Base-by-base conservation (phyloP, 1,284 basidiomycete species). In the Trametes sp. region DNA sequence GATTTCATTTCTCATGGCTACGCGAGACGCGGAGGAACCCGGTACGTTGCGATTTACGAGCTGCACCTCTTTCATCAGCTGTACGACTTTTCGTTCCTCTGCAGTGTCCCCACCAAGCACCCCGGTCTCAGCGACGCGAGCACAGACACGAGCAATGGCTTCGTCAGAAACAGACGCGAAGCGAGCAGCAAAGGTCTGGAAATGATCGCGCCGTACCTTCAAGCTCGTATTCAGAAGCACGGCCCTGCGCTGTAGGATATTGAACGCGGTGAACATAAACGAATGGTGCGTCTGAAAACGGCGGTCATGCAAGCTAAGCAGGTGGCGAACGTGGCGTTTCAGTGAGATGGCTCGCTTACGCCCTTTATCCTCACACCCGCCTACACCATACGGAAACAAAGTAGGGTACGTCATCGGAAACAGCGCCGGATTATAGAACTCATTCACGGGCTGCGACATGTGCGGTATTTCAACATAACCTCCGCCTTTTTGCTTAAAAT, bases 191-290 rank as follows among this genome's bases (percentile, higher is more conserved):
- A 52, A 52, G 0, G 8, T n/a, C 4, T 16, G 0, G 13, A 52
- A 52, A 6, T 38, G 4, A 16, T 36, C 50, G 4, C 16, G n/a
- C 4, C 21, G 16, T 2, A 52, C 50, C 14, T 74, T 75, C 1
- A 79, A 41, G 59, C 67, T 68, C 0, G 75, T 74, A 33, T 75
- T 70, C 0, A 78, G 48, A 0, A 77, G 57, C 0, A 74, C 48
- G 5, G 52, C 57, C 0, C 71, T 62, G 1, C 74, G 54, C 56
- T 81, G 79, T 0, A 79, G 2, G 4, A 80, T 75, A 63, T 78
- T 80, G 57, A 80, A 80, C 0, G 65, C 73, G 1, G 71, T 74
- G 49, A 81, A 80, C 0, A 75, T 23, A 59, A 80, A 81, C 0
- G 73, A 75, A 24, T 71, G 69, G 63, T 80, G 77, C 28, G 71